phyloP scores from a whole-genome alignment of 805 yeast genomes.

The Lipomyces kockii region DNA sequence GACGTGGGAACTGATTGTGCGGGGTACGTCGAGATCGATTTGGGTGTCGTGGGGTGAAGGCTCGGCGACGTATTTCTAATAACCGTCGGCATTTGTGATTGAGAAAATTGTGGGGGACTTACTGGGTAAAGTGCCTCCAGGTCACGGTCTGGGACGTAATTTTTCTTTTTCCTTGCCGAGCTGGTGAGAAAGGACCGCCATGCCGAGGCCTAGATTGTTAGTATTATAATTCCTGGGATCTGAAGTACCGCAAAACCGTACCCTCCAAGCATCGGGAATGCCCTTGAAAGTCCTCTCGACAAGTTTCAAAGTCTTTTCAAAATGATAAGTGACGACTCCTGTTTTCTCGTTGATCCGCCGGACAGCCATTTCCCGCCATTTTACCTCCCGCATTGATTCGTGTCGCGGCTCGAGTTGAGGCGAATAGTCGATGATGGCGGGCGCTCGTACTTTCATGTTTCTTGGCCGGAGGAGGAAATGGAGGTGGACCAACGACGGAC shows the following conservation, averaged over 20 bases:
- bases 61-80: slow-evolving; percentile 10
- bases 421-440: neutral
- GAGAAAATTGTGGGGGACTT: neutral
- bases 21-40: slow-evolving; percentile 39
- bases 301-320: slow-evolving; percentile 21
- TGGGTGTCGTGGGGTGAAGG: slow-evolving; percentile 34
- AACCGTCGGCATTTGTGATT: neutral
- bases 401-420: slow-evolving; percentile 14
- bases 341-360: slow-evolving; percentile 7
- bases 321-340: slow-evolving; percentile 6
- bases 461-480: neutral
- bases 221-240: neutral
- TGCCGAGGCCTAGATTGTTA: slow-evolving; percentile 21
- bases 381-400: slow-evolving; percentile 16
- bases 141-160: slow-evolving; percentile 5
- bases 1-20: slow-evolving; percentile 34
- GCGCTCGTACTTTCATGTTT: slow-evolving; percentile 1
- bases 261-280: slow-evolving; percentile 37
- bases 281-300: slow-evolving; percentile 32
- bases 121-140: slow-evolving; percentile 11
- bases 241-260: neutral
- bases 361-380: slow-evolving; percentile 22
- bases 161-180: slow-evolving; percentile 15
- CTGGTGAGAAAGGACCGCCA: slow-evolving; percentile 35
- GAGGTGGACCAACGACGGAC: neutral